Evolutionary conservation across 345 rosid genomes (phyloP).

Genomic region (Crucihimalaya himalaica): DNA sequence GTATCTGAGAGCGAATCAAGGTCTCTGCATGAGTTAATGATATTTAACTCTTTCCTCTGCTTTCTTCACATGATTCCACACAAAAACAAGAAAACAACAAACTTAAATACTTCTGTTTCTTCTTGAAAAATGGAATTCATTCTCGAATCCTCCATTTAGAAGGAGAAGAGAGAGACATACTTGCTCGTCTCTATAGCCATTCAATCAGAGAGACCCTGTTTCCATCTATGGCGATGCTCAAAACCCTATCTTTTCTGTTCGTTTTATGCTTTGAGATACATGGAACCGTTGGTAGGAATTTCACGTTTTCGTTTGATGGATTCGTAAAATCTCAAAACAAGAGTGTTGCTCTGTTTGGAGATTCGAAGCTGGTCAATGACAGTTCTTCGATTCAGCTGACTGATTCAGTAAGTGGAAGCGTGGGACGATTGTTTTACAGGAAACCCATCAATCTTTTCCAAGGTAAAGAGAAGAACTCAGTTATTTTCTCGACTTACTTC

Average conservation of each 20-base stretch:
- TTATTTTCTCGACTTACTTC: conserved; percentile 68
- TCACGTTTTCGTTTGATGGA: conserved; percentile 51
- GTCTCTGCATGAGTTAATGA: conserved; percentile 44
- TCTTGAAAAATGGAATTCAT: neutral
- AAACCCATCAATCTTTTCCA: conserved; percentile 67
- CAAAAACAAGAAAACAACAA: neutral
- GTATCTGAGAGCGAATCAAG: conserved; percentile 8
- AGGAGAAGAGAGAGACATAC: conserved; percentile 15
- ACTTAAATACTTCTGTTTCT: neutral
- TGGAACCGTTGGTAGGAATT: conserved; percentile 37
- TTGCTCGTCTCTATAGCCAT: conserved; percentile 16
- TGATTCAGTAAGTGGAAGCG: conserved; percentile 43
- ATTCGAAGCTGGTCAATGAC: conserved; percentile 53
- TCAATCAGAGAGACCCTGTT: conserved; percentile 40
- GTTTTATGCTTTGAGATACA: conserved; percentile 42
- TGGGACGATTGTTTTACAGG: conserved; percentile 62
- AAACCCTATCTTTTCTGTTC: conserved; percentile 37
- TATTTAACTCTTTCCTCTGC: neutral
- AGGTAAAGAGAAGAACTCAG: conserved; percentile 54
- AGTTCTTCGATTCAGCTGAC: conserved; percentile 65
- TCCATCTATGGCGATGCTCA: conserved; percentile 29
- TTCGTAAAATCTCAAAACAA: conserved; percentile 52
- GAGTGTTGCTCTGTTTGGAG: conserved; percentile 58
- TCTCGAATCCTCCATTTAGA: conserved; percentile 15
- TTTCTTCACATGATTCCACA: neutral